Percentiles rank a stretch among this genome's conserved stretches.
These are phyloP conservation scores for Ganoderma sp. DNA, from an alignment of 1,284 basidiomycete species.

Conservation along the genomic window DNA sequence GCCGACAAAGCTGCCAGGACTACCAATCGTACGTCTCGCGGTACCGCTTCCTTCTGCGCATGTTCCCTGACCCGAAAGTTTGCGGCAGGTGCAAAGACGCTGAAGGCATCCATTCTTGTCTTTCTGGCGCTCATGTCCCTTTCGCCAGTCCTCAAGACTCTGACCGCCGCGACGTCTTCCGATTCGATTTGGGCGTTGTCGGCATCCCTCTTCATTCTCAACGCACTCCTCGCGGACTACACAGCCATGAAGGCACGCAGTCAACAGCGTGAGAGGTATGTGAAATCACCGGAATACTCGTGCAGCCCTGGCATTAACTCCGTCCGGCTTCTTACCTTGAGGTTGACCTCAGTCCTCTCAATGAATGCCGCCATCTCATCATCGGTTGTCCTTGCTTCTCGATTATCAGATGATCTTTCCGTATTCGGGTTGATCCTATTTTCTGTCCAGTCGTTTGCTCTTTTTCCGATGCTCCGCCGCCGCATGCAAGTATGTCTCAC, in stretches of 20 bases:
- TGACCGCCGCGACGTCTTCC: slow-evolving; percentile 93
- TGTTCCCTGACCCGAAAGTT: not conserved
- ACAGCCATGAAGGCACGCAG: slow-evolving; percentile 43
- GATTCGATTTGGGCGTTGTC: slow-evolving; percentile 97
- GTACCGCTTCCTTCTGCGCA: not conserved
- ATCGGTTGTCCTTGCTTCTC: slow-evolving; percentile 92
- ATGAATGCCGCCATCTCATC: slow-evolving; percentile 96
- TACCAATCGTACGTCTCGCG: slow-evolving; percentile 42
- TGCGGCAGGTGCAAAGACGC: slow-evolving; percentile 63
- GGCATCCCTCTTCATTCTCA: slow-evolving; percentile 65
- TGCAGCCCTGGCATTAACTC: slow-evolving; percentile 30
- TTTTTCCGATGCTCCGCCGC: slow-evolving; percentile 84
- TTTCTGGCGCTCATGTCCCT: slow-evolving; percentile 89
- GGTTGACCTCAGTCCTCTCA: slow-evolving; percentile 88
- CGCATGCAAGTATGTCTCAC: slow-evolving; percentile 68
- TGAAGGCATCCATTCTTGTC: slow-evolving; percentile 83
- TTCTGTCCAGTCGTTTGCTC: slow-evolving; percentile 83
- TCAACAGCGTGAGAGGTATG: slow-evolving; percentile 48
- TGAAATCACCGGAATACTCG: slow-evolving; percentile 10
- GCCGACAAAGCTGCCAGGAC: slow-evolving; percentile 18
- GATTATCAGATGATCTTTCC: slow-evolving; percentile 81
- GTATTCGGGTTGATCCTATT: slow-evolving; percentile 93
- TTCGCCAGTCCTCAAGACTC: slow-evolving; percentile 88
- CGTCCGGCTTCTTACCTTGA: slow-evolving; percentile 42
- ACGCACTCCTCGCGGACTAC: slow-evolving; percentile 74